Evolutionary conservation across 208 protist genomes (phyloP).

Genomic region (Crithidia acanthocephali): DNA sequence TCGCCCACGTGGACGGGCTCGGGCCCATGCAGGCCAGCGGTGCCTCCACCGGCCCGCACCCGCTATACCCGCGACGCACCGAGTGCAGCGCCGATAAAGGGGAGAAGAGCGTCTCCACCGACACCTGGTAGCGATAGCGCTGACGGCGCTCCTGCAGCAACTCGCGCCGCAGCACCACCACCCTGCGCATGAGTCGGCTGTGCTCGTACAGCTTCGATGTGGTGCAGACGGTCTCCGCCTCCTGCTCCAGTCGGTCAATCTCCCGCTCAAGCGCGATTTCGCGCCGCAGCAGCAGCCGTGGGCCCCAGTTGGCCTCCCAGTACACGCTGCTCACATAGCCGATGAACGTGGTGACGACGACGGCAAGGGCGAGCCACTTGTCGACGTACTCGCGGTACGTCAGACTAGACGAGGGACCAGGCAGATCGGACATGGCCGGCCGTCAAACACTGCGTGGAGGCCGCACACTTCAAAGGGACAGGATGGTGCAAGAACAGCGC

Average conservation of each 20-base stretch:
- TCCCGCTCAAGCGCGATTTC: slow-evolving; percentile 46
- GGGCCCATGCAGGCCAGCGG: too few relatives aligned
- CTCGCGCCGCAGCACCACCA: slow-evolving; percentile 38
- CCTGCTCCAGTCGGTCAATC: slow-evolving; percentile 38
- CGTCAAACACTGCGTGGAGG: neutral
- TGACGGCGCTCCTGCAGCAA: slow-evolving; percentile 30
- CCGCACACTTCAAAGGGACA: too few relatives aligned
- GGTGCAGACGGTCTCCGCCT: slow-evolving; percentile 38
- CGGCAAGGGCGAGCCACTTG: slow-evolving; percentile 11
- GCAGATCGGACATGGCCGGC: neutral
- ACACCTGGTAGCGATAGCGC: slow-evolving; percentile 30
- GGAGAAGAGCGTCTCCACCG: slow-evolving; percentile 17
- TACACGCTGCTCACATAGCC: slow-evolving; percentile 41
- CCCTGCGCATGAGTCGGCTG: slow-evolving; percentile 40
- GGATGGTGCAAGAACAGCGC: too few relatives aligned
- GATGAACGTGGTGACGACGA: slow-evolving; percentile 25
- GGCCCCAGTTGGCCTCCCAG: slow-evolving; percentile 46
- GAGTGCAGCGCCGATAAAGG: slow-evolving; percentile 8
- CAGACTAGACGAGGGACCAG: neutral
- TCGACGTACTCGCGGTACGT: slow-evolving; percentile 27
- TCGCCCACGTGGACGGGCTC: neutral
- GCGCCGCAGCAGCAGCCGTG: slow-evolving; percentile 43
- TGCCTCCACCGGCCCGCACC: neutral
- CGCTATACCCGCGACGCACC: neutral
- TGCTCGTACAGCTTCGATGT: slow-evolving; percentile 44